Conservation (phyloP, 1,284 basidiomycete species). For the Stygiomarasmius scandens region DNA sequence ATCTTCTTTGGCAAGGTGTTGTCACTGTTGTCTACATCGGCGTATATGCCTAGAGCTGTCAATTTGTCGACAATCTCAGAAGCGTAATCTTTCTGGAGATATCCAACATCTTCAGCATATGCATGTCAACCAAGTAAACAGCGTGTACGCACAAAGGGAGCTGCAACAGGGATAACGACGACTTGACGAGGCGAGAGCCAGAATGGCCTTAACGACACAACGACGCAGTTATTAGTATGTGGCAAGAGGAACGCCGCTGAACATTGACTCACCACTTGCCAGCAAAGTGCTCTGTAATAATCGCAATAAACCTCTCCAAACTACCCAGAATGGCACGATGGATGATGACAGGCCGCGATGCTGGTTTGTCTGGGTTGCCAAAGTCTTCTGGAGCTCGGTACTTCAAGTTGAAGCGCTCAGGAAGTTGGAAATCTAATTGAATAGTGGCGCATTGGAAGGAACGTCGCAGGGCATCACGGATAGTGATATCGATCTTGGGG, state of each 20-base stretch:
- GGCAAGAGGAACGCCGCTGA: not conserved
- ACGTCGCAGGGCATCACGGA: slow-evolving; percentile 89
- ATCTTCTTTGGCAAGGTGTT: slow-evolving; percentile 98
- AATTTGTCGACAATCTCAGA: slow-evolving; percentile 76
- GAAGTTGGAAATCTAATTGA: slow-evolving; percentile 98
- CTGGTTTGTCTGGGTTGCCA: slow-evolving; percentile 57
- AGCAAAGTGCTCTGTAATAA: slow-evolving; percentile 96
- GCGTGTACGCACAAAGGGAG: slow-evolving; percentile 68
- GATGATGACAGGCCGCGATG: slow-evolving; percentile 92
- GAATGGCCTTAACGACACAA: slow-evolving; percentile 71
- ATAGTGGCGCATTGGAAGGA: slow-evolving; percentile 99
- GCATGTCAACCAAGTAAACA: not conserved
- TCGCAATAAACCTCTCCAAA: slow-evolving; percentile 95
- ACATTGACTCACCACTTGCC: slow-evolving; percentile 83
- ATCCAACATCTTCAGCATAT: slow-evolving; percentile 11
- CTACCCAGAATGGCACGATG: slow-evolving; percentile 97
- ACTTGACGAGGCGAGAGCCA: slow-evolving; percentile 97
- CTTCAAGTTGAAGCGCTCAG: slow-evolving; percentile 95
- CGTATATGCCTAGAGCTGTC: slow-evolving; percentile 75
- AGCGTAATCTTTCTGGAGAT: slow-evolving; percentile 85
- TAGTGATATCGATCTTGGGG: slow-evolving; percentile 97
- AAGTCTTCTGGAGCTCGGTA: slow-evolving; percentile 81
- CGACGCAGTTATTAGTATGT: slow-evolving; percentile 2
- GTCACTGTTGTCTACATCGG: slow-evolving; percentile 90
- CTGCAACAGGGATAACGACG: slow-evolving; percentile 92